These are phyloP conservation scores for Artemisia argyi DNA, from an alignment of 129 eudicot genomes.

Conservation along the genomic window DNA sequence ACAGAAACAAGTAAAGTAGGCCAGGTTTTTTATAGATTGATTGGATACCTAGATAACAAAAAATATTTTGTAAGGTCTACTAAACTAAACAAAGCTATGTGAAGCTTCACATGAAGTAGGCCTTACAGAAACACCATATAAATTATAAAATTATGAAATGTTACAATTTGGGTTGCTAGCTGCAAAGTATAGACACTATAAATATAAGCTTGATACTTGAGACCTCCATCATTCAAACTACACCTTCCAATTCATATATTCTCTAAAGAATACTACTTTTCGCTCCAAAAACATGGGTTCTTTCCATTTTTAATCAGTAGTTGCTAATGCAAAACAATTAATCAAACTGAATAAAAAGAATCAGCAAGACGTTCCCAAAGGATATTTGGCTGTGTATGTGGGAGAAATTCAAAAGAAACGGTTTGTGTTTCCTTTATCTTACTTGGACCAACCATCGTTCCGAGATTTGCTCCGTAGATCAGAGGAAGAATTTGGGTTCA, in stretches of 20 bases:
- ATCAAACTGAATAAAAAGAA: constrained; percentile 21
- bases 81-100: constrained; percentile 31
- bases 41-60: constrained; percentile 7
- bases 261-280: constrained; percentile 12
- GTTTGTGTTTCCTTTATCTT: constrained; percentile 40
- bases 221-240: background rate
- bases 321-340: constrained; percentile 33
- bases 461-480: constrained; percentile 37
- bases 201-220: background rate
- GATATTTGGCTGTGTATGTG: constrained; percentile 53
- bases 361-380: constrained; percentile 45
- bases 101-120: constrained; percentile 27
- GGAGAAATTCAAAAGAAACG: constrained; percentile 44
- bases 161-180: constrained; percentile 15
- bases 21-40: background rate
- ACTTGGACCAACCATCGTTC: constrained; percentile 43
- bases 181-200: constrained; percentile 4
- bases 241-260: background rate
- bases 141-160: too few species aligned
- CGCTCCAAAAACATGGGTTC: constrained; percentile 18
- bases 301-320: constrained; percentile 21
- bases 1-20: background rate
- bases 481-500: constrained; percentile 47
- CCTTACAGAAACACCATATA: constrained; percentile 12
- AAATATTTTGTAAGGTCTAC: background rate